Evolutionary conservation across 1,284 basidiomycete genomes (phyloP).

Genomic region (Marasmius fiardii): DNA sequence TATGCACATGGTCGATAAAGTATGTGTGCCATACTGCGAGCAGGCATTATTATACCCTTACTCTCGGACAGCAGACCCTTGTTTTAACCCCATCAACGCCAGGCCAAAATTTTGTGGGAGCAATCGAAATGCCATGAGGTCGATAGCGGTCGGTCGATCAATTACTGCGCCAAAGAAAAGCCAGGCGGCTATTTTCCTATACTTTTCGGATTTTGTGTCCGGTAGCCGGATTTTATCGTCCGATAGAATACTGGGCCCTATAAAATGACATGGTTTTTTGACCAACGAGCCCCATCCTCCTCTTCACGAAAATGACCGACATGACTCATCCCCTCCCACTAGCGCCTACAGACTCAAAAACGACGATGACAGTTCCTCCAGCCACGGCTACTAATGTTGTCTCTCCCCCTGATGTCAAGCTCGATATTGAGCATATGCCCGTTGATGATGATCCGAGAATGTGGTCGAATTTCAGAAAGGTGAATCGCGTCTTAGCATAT

Average conservation of each 20-base stretch:
- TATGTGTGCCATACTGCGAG: neutral
- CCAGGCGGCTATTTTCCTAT: no score
- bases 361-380: neutral
- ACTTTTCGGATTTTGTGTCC: no score
- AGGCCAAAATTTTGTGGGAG: no score
- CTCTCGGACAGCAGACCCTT: neutral
- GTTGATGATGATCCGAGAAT: slow-evolving; percentile 77
- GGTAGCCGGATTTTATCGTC: neutral
- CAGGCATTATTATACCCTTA: neutral
- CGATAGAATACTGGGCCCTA: neutral
- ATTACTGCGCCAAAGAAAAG: no score
- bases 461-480: slow-evolving; percentile 73
- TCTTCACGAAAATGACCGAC: neutral
- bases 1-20: neutral
- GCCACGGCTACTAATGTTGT: neutral
- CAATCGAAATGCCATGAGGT: no score
- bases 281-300: neutral
- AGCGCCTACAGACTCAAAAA: neutral
- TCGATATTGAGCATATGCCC: slow-evolving; percentile 40
- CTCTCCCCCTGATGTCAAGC: neutral
- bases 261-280: neutral
- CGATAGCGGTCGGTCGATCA: no score
- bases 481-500: slow-evolving; percentile 18
- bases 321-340: neutral
- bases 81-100: no score